phyloP scores from a whole-genome alignment of 2,329 filamentous ascomycete species.

The Lithohypha guttulata region DNA sequence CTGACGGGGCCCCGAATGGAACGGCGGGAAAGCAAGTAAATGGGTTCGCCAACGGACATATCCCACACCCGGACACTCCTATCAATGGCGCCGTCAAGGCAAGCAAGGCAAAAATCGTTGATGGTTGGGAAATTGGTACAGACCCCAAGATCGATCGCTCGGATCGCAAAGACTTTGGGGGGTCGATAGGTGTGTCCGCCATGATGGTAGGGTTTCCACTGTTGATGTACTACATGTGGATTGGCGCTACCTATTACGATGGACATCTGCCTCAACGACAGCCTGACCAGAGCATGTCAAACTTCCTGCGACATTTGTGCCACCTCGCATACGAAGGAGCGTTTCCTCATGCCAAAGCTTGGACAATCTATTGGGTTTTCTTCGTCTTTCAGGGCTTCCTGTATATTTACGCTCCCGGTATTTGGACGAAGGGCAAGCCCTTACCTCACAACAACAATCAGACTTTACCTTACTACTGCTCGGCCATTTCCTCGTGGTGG shows the following conservation, averaged over 20 bases:
- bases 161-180: conserved; percentile 70
- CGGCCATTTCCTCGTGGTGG: conserved; percentile 78
- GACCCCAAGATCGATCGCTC: conserved; percentile 37
- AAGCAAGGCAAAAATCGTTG: conserved; percentile 25
- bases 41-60: not conserved
- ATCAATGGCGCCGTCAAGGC: conserved; percentile 14
- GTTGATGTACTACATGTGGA: conserved; percentile 99
- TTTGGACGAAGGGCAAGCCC: conserved; percentile 80
- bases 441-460: conserved; percentile 71
- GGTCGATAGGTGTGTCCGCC: conserved; percentile 61
- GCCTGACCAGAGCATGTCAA: conserved; percentile 53
- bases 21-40: not conserved
- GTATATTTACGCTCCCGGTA: conserved; percentile 78
- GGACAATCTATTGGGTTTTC: conserved; percentile 91
- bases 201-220: conserved; percentile 93
- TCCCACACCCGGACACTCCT: conserved; percentile 5
- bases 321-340: conserved; percentile 70
- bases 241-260: conserved; percentile 84
- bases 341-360: conserved; percentile 71
- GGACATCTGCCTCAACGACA: conserved; percentile 64
- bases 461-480: conserved; percentile 91
- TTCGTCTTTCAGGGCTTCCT: conserved; percentile 72
- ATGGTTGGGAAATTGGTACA: conserved; percentile 32
- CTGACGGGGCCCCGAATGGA: not conserved
- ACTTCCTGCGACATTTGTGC: conserved; percentile 63